Evolutionary conservation across 805 yeast species (phyloP).

Genomic region (Scheffersomyces ergatensis): DNA sequence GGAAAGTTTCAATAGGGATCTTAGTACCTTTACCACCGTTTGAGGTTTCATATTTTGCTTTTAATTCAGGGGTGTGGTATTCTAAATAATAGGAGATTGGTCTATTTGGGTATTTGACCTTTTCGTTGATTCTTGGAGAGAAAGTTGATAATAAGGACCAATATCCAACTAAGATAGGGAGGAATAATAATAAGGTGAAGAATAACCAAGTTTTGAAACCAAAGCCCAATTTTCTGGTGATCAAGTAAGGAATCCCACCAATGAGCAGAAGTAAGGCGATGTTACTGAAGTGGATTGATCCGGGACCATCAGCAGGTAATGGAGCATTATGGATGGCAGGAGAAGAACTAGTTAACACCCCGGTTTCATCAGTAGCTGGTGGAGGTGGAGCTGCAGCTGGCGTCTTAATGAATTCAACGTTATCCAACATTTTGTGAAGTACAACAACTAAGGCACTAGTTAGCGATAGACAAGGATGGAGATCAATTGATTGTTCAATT

Average conservation of each 20-base stretch:
- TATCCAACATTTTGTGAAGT: constrained; percentile 31
- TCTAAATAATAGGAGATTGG: constrained; percentile 80
- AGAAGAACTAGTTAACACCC: constrained; percentile 37
- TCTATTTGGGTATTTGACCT: constrained; percentile 68
- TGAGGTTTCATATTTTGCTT: constrained; percentile 54
- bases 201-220: constrained; percentile 68
- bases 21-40: constrained; percentile 62
- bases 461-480: no score
- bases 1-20: constrained; percentile 92
- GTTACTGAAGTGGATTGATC: constrained; percentile 74
- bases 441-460: no score
- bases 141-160: constrained; percentile 78
- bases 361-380: constrained; percentile 29
- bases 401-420: constrained; percentile 58
- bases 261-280: constrained; percentile 47
- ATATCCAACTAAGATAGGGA: constrained; percentile 77
- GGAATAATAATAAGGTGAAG: constrained; percentile 48
- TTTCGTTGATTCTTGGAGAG: constrained; percentile 80
- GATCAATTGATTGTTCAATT: neutral
- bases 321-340: constrained; percentile 86
- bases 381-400: constrained; percentile 22
- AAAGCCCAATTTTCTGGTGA: constrained; percentile 65
- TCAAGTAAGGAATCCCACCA: constrained; percentile 57
- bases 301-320: constrained; percentile 89
- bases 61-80: constrained; percentile 72